Percentiles rank a stretch among this genome's conserved stretches.
These are phyloP conservation scores for Xylariaceae sp. DNA, from an alignment of 2,329 filamentous ascomycete species.

Conservation along the genomic window DNA sequence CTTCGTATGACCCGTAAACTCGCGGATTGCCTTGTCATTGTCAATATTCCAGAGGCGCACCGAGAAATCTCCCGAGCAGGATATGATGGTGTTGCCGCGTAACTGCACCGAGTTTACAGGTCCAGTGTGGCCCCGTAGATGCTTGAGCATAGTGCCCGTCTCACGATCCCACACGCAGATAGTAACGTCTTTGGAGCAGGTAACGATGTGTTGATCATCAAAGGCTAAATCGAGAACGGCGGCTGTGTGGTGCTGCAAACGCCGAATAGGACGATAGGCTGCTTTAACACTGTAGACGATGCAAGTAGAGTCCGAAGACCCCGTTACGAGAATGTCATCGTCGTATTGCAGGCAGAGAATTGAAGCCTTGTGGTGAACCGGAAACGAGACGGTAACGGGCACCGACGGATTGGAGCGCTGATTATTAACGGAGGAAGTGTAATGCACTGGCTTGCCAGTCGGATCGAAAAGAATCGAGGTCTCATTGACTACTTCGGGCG, in stretches of 20 bases:
- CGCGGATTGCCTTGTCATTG: slow-evolving; percentile 80
- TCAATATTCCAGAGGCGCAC: slow-evolving; percentile 96
- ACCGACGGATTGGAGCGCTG: slow-evolving; percentile 41
- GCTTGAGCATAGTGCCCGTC: slow-evolving; percentile 69
- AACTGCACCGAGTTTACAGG: slow-evolving; percentile 97
- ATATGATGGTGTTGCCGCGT: slow-evolving; percentile 86
- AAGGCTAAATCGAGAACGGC: slow-evolving; percentile 93
- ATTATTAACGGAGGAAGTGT: slow-evolving; percentile 49
- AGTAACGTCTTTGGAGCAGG: slow-evolving; percentile 90
- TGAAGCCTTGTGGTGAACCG: slow-evolving; percentile 76
- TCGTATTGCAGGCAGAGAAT: slow-evolving; percentile 96
- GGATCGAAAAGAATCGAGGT: slow-evolving; percentile 46
- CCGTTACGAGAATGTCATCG: slow-evolving; percentile 85
- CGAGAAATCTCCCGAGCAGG: slow-evolving; percentile 85
- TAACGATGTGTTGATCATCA: slow-evolving; percentile 86
- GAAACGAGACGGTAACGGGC: slow-evolving; percentile 52
- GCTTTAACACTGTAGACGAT: slow-evolving; percentile 83
- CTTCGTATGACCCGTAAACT: slow-evolving; percentile 85
- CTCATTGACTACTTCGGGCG: slow-evolving; percentile 57
- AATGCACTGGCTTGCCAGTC: slow-evolving; percentile 48
- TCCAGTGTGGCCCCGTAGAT: slow-evolving; percentile 77
- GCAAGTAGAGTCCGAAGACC: slow-evolving; percentile 85
- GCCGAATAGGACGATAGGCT: slow-evolving; percentile 72
- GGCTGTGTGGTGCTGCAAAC: slow-evolving; percentile 71
- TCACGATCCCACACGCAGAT: slow-evolving; percentile 92